Base-by-base conservation (phyloP, 495 filamentous ascomycete genomes). In the Chaetomium fimeti region DNA sequence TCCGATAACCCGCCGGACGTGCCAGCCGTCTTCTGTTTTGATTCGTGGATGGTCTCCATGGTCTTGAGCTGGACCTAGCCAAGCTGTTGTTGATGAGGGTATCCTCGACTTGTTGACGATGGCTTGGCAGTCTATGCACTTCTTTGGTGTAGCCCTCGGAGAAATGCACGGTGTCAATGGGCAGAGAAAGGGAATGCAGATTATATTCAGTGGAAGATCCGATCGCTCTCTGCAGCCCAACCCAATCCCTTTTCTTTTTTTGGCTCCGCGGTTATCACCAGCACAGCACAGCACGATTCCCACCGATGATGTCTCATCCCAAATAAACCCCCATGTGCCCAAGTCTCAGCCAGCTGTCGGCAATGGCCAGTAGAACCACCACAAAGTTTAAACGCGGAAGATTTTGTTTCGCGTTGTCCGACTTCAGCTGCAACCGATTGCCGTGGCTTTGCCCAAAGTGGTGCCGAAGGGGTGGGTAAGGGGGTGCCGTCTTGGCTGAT, bases 31-130 rank as follows among this genome's bases (percentile, higher is more conserved):
- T 62, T 56, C 16, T 49, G 43, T 43, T 28, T 51, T 28, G 36
- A 54, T 32, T 69, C 67, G 57, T 45, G 62, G 28, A 71, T 68
- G 15, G 69, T 67, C 32, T 68, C 69, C 65, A 67, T 67, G 27
- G 61, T 42, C 7, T 15, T 15, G 45, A 11, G 55, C 25, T 13
- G 2, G 54, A 18, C 20, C 15, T 20, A 18, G 1, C 51, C 47
- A 27, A 38, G 4, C 13, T 47, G 42, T 36, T 8, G n/a, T 49
- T 15, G 38, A 36, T 28, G 5, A 20, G 20, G 5, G 36, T 45
- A 40, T 22, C 25, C 13, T 28, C 38, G 36, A 6, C 29, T 28
- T n/a, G 36, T 11, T 55, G 25, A 16, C 60, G 40, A 40, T 42
- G 27, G 24, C 60, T 53, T 53, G 28, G 27, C 43, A 27, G 32